phyloP scores from a whole-genome alignment of 2,329 filamentous ascomycete species.

The Phialophora verrucosa region DNA sequence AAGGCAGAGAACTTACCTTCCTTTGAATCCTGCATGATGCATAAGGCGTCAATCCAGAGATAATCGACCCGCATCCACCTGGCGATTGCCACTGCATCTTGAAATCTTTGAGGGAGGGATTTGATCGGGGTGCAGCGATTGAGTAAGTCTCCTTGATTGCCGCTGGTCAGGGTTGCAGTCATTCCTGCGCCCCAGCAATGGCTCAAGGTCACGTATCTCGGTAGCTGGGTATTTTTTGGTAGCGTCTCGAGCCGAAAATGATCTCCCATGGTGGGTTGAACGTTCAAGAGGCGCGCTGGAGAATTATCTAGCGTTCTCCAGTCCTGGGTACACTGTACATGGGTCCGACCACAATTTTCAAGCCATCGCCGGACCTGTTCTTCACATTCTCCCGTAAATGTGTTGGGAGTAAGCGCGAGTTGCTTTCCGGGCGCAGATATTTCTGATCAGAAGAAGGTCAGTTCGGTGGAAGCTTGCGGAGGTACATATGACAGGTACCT shows the following conservation, averaged over 20 bases:
- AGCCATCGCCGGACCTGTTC: slow-evolving; percentile 1
- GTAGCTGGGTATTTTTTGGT: background rate
- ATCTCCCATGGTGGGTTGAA: background rate
- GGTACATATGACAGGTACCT: background rate
- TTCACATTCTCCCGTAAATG: background rate
- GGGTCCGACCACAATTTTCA: background rate
- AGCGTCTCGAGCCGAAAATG: background rate
- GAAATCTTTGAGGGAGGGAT: background rate
- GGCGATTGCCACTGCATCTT: slow-evolving; percentile 4
- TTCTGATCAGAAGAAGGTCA: background rate
- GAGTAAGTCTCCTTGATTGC: background rate
- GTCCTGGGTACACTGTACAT: background rate
- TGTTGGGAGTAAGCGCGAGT: background rate
- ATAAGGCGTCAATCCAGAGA: slow-evolving; percentile 2
- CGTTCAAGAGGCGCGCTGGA: background rate
- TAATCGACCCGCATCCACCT: background rate
- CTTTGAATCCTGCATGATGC: background rate
- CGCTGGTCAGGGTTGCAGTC: background rate
- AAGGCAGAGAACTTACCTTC: background rate
- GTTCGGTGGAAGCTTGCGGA: no score
- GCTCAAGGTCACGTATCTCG: slow-evolving; percentile 2
- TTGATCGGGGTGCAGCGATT: background rate
- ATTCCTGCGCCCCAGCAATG: slow-evolving; percentile 5
- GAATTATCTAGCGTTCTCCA: background rate
- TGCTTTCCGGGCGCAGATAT: background rate